Base-by-base conservation (phyloP, 345 rosid genomes). In the Arabidopsis arenosa region DNA sequence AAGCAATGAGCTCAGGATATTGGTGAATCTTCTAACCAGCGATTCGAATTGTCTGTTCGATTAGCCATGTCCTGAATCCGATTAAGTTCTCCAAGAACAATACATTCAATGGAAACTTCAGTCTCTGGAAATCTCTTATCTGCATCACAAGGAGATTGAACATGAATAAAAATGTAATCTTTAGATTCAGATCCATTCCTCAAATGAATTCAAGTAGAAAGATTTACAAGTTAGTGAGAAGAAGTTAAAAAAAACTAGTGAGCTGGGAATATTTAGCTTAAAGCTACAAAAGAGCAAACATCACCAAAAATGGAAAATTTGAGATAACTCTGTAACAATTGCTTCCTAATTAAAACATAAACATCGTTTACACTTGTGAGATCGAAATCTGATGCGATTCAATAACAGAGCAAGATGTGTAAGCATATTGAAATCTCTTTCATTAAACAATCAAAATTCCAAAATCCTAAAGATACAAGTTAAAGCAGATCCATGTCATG, bases 1-100 rank as follows among this genome's bases (percentile, higher is more conserved):
- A 39, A 71, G 21, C 45, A 56, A 71, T 47, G 54, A 70, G 44
- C 17, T 70, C 5, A 68, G 39, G 68, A 30, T 17, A 11, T 39
- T 9, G 48, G 18, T 13, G 58, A 64, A 35, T 9, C 76, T 40
- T 9, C 76, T 40, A 40, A 78, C 81, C 73, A 66, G 58, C 81
- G 81, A 33, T 7, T 72, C 7, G 67, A 66, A 73, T 32, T 78
- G 56, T 78, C 81, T 40, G 63, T 59, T 66, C 81, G 68, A 68
- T 78, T 72, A 33, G 63, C 81, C 81, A 78, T 72, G 77, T 58
- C 73, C 63, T 78, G 68, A 49, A 48, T 15, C 75, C 49, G 26
- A 52, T 76, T 53, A 69, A 35, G 75, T 26, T 62, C 35, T 53
- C 64, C 66, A 70, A 37, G 54, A 70, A 47, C 75, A 17, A 47